These are phyloP conservation scores for Aspergillus puulaauensis DNA, from an alignment of 2,329 filamentous ascomycete species.

Conservation along the genomic window DNA sequence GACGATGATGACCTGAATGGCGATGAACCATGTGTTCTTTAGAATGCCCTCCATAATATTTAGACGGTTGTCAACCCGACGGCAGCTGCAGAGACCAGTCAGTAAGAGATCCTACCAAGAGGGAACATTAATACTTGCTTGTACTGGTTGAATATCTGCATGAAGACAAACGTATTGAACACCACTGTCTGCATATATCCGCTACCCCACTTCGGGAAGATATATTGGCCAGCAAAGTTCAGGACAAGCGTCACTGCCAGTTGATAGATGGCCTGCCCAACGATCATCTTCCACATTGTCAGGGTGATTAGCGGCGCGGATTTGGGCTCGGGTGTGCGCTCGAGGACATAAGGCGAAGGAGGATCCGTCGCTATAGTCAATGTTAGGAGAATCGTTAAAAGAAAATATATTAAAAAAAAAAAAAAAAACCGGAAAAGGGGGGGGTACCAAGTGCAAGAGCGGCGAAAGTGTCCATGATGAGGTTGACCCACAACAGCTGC, in stretches of 20 bases:
- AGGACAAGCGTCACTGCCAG: conserved; percentile 42
- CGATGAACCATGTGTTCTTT: conserved; percentile 51
- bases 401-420: too few species aligned
- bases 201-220: conserved; percentile 26
- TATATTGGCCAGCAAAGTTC: conserved; percentile 45
- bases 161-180: conserved; percentile 48
- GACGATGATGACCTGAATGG: conserved; percentile 65
- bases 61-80: conserved; percentile 44
- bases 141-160: conserved; percentile 53
- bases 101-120: background rate
- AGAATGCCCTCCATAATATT: conserved; percentile 47
- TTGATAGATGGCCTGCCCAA: conserved; percentile 45
- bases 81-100: conserved; percentile 19
- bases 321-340: conserved; percentile 52
- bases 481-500: conserved; percentile 67
- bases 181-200: conserved; percentile 35
- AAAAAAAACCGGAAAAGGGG: too few species aligned
- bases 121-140: conserved; percentile 24
- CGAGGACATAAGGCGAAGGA: conserved; percentile 58
- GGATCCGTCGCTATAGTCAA: conserved; percentile 56
- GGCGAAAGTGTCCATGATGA: conserved; percentile 70
- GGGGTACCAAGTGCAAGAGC: conserved; percentile 55
- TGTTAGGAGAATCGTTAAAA: background rate
- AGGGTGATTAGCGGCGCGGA: conserved; percentile 46
- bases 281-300: conserved; percentile 50